Evolutionary conservation across 306 rosid species (phyloP).

Genomic region (Lathyrus tuberosus): DNA sequence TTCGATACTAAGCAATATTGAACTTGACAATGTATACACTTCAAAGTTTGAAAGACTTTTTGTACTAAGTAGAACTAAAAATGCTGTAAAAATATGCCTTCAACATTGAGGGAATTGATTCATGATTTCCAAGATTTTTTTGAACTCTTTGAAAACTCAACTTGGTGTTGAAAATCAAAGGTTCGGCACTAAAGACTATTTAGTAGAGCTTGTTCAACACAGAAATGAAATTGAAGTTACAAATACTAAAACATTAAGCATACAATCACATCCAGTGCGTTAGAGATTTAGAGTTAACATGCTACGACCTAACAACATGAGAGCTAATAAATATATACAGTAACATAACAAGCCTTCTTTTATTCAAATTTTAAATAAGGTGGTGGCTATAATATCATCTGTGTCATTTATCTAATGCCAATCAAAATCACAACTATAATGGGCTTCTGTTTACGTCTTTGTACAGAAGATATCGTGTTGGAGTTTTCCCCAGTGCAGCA

Average conservation of each 20-base stretch:
- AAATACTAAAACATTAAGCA: constrained; percentile 3
- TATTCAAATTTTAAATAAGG: constrained; percentile 26
- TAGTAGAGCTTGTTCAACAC: constrained; percentile 5
- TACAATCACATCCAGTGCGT: neutral
- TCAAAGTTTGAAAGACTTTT: neutral
- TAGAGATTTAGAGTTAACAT: neutral
- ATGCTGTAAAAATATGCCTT: neutral
- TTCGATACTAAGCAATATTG: neutral
- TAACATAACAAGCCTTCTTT: constrained; percentile 6
- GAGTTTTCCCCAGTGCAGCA: constrained; percentile 85
- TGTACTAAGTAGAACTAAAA: neutral
- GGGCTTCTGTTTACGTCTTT: constrained; percentile 87
- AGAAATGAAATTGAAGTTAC: constrained; percentile 12
- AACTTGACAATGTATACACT: neutral
- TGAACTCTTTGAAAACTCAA: constrained; percentile 16
- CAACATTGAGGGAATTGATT: neutral
- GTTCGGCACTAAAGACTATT: neutral
- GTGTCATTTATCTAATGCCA: constrained; percentile 22
- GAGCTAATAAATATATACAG: constrained; percentile 27
- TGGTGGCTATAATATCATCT: constrained; percentile 18
- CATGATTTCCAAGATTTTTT: neutral
- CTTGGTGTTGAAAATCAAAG: neutral
- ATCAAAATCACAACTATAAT: constrained; percentile 43
- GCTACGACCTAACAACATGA: constrained; percentile 1
- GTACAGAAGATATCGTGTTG: constrained; percentile 85